Percentiles rank a stretch among this genome's conserved stretches.
Conservation (phyloP, 768 basidiomycete genomes). For the Sarcomyxa edulis region DNA sequence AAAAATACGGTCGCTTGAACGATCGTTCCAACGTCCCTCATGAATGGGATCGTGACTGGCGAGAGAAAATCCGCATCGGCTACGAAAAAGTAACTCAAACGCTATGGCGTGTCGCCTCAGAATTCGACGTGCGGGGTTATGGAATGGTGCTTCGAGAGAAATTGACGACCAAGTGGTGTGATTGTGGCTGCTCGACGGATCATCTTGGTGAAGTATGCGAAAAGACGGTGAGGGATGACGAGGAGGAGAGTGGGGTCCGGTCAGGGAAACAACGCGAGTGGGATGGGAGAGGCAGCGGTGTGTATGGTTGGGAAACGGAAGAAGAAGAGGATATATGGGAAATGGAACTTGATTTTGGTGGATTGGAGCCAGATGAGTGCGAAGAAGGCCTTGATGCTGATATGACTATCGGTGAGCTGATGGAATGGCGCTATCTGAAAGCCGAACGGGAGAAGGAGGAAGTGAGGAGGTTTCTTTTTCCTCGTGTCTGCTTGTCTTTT, state of each 20-base stretch:
- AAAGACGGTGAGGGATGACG: slow-evolving; percentile 64
- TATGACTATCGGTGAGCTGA: slow-evolving; percentile 69
- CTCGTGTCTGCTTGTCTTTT: no score
- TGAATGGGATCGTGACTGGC: slow-evolving; percentile 55
- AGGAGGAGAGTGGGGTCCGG: slow-evolving; percentile 52
- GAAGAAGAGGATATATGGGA: slow-evolving; percentile 80
- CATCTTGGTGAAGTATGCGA: slow-evolving; percentile 76
- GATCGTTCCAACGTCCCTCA: slow-evolving; percentile 26
- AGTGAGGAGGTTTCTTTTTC: slow-evolving; percentile 27
- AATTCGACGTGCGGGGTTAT: slow-evolving; percentile 71
- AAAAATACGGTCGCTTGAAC: slow-evolving; percentile 41
- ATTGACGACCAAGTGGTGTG: slow-evolving; percentile 72
- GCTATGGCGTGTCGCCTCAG: slow-evolving; percentile 64
- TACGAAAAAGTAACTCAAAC: slow-evolving; percentile 62
- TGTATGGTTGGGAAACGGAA: slow-evolving; percentile 69
- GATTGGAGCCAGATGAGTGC: slow-evolving; percentile 44
- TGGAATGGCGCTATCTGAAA: slow-evolving; percentile 68
- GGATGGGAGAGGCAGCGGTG: slow-evolving; percentile 71
- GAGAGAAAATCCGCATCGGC: slow-evolving; percentile 51
- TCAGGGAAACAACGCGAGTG: slow-evolving; percentile 70
- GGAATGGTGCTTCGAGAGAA: slow-evolving; percentile 67
- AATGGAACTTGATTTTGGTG: slow-evolving; percentile 60
- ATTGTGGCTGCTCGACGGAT: slow-evolving; percentile 77
- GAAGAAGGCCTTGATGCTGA: slow-evolving; percentile 38
- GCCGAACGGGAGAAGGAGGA: slow-evolving; percentile 71